Evolutionary conservation across 2,329 filamentous ascomycete genomes (phyloP), one percentile per base, ranked within the genome.

Genomic region (Epichloe aotearoae): DNA sequence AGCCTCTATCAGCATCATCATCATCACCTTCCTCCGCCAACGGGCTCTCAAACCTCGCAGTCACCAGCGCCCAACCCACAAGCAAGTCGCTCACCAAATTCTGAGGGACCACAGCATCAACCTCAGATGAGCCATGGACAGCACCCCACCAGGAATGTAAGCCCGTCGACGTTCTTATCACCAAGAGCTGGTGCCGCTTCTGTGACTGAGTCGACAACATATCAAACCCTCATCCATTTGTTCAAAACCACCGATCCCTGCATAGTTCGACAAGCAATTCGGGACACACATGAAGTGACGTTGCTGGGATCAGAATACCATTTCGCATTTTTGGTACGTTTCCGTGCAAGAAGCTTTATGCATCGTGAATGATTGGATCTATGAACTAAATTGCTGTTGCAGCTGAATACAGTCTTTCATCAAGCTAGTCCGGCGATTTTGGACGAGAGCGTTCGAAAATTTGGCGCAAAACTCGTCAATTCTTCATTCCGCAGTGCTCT

Each of bases 251-350:
- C 69, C 14, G 55, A 69, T 6, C 64, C 73, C 1, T 64, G 71
- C 34, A 67, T 70, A n/a, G 71, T 77, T 19, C 68, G 74, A 12
- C 70, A 72, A 43, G 68, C 68, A 1, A 56, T 79, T 11, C 67
- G 76, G 23, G 75, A 77, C 53, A 67, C 72, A 50, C 77, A 74
- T 72, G 64, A 74, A 41, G 76, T 72, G 55, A 70, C 70, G 17
- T 54, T 78, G 2, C 50, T 72, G 3, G 75, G 75, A 10, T 74
- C 72, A 4, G 71, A 75, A 11, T 78, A 74, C 52, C 75, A 79
- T 53, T 64, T 70, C 41, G 68, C 70, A 2, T 79, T 79, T 54
- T 51, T 79, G 49, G 75, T 79, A 60, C 66, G 74, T 71, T 50
- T n/a, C 19, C 40, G 43, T 19, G 33, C 10, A 30, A 15, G 26